Evolutionary conservation across 2,329 filamentous ascomycete species (phyloP).

Genomic region (Penicillium sp.): DNA sequence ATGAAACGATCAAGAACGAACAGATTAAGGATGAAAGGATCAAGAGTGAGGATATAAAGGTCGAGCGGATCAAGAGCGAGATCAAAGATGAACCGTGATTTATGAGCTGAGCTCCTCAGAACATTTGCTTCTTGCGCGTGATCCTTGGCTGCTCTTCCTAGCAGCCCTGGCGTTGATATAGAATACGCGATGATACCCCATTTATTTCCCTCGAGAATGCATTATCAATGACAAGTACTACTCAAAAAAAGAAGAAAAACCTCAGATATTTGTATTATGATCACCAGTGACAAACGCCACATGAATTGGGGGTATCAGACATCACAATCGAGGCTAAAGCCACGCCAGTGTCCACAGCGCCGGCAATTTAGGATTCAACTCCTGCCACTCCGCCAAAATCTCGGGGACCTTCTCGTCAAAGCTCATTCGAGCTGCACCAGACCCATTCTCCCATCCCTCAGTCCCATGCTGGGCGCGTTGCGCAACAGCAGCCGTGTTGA

Average conservation of each 20-base stretch:
- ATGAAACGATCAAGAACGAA: background rate
- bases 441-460: constrained; percentile 67
- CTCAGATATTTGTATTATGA: background rate
- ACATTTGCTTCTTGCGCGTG: background rate
- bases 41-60: background rate
- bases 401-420: constrained; percentile 95
- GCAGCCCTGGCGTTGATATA: background rate
- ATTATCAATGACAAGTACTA: background rate
- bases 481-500: constrained; percentile 77
- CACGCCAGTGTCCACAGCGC: constrained; percentile 93
- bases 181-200: background rate
- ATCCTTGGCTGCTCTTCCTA: background rate
- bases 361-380: constrained; percentile 86
- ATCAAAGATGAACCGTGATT: background rate
- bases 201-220: background rate
- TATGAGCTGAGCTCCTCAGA: background rate
- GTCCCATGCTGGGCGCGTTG: constrained; percentile 69
- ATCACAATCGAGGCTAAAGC: constrained; percentile 59
- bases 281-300: background rate
- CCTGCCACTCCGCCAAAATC: constrained; percentile 89
- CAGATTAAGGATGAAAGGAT: background rate
- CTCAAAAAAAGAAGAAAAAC: background rate
- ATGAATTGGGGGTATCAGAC: background rate
- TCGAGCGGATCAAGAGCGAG: background rate
- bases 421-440: constrained; percentile 64